phyloP scores from a whole-genome alignment of 768 basidiomycete species.

The Suillus occidentalis region DNA sequence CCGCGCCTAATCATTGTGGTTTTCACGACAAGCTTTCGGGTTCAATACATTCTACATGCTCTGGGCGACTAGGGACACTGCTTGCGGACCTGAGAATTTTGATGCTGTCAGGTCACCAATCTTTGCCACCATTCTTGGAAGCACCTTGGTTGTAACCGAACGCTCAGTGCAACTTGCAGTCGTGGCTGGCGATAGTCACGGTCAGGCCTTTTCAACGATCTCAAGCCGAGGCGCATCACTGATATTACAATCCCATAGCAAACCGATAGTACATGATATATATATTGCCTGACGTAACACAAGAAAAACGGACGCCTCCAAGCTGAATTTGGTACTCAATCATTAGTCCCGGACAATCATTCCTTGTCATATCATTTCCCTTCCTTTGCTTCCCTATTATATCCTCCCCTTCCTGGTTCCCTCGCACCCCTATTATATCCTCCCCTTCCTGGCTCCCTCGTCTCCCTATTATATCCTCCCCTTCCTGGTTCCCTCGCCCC shows the following conservation, averaged over 20 bases:
- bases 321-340: neutral
- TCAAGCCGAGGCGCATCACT: neutral
- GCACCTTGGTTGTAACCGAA: neutral
- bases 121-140: neutral
- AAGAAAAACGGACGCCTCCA: neutral
- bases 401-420: neutral
- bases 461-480: neutral
- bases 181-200: neutral
- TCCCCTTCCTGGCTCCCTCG: neutral
- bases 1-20: neutral
- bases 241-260: neutral
- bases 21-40: neutral
- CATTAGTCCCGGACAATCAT: neutral
- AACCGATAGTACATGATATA: neutral
- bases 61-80: neutral
- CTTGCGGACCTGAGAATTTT: neutral
- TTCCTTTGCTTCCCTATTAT: neutral
- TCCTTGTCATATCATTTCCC: too few species aligned
- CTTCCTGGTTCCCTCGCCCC: neutral
- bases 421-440: neutral
- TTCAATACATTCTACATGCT: neutral
- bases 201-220: neutral
- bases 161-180: neutral
- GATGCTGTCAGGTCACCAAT: neutral
- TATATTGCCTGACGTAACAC: neutral